These are phyloP conservation scores for Kodamaea kakaduensis DNA, from an alignment of 805 yeast genomes.

Conservation along the genomic window DNA sequence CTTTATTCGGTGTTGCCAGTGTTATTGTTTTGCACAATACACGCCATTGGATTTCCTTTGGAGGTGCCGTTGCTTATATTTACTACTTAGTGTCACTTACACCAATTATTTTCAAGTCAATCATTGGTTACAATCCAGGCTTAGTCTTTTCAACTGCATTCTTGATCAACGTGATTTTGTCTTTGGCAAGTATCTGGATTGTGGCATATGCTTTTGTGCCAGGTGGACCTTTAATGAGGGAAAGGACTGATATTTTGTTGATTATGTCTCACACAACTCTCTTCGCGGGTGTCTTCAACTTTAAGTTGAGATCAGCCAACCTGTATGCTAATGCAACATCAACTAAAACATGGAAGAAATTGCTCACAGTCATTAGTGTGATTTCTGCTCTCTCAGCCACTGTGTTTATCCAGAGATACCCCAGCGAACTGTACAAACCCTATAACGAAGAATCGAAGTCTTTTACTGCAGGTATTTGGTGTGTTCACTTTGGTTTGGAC, in stretches of 20 bases:
- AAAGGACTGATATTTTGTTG: constrained; percentile 76
- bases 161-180: constrained; percentile 47
- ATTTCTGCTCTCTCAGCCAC: constrained; percentile 52
- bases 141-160: constrained; percentile 48
- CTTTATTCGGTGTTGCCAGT: constrained; percentile 45
- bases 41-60: constrained; percentile 68
- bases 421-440: constrained; percentile 63
- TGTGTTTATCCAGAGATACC: constrained; percentile 52
- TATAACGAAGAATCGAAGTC: constrained; percentile 49
- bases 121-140: constrained; percentile 54
- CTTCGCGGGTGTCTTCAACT: constrained; percentile 48
- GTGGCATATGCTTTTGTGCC: constrained; percentile 99
- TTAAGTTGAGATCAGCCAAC: constrained; percentile 21
- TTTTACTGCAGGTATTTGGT: constrained; percentile 96
- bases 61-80: constrained; percentile 64
- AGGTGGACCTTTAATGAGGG: constrained; percentile 82
- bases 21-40: constrained; percentile 46
- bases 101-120: constrained; percentile 57
- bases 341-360: constrained; percentile 20
- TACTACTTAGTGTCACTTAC: constrained; percentile 59
- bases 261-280: constrained; percentile 51
- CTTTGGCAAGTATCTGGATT: constrained; percentile 89
- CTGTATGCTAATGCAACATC: constrained; percentile 9
- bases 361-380: constrained; percentile 35
- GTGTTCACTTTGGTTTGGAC: constrained; percentile 94